These are phyloP conservation scores for Aspergillus pseudoterreus DNA, from an alignment of 2,329 filamentous ascomycete genomes.

Conservation along the genomic window DNA sequence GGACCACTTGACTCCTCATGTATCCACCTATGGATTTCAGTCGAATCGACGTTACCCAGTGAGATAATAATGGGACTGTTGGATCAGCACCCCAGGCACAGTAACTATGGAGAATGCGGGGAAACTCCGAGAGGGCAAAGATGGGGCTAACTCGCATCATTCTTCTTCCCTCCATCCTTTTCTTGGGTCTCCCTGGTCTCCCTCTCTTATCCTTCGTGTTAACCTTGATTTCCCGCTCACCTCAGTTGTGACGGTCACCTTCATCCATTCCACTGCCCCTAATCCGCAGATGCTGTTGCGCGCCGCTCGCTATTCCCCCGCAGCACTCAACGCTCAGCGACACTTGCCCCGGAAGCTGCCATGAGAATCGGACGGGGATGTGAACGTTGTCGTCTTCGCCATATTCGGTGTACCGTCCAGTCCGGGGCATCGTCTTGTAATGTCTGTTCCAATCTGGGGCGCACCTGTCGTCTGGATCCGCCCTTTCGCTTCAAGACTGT, in stretches of 20 bases:
- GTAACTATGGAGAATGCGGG: background rate
- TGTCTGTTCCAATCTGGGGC: slow-evolving; percentile 25
- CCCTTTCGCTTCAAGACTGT: slow-evolving; percentile 33
- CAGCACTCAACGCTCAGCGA: slow-evolving; percentile 10
- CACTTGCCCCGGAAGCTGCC: slow-evolving; percentile 10
- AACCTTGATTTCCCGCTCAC: background rate
- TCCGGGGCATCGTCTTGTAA: slow-evolving; percentile 26
- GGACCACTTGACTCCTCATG: too few relatives aligned
- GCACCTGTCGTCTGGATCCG: slow-evolving; percentile 29
- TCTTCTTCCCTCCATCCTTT: background rate
- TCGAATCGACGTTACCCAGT: background rate
- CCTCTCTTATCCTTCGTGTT: background rate
- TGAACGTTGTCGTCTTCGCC: slow-evolving; percentile 33
- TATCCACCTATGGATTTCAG: background rate
- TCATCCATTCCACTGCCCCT: background rate
- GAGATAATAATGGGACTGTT: background rate
- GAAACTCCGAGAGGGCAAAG: background rate
- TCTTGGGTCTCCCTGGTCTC: background rate
- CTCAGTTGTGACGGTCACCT: background rate
- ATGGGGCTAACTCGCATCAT: background rate
- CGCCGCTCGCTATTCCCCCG: slow-evolving; percentile 2
- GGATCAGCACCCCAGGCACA: background rate
- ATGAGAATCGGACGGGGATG: slow-evolving; percentile 34
- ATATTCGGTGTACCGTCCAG: slow-evolving; percentile 31
- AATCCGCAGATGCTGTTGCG: slow-evolving; percentile 10